phyloP scores from a whole-genome alignment of 2,329 filamentous ascomycete species.

The Zelopaecilomyces penicillatus region DNA sequence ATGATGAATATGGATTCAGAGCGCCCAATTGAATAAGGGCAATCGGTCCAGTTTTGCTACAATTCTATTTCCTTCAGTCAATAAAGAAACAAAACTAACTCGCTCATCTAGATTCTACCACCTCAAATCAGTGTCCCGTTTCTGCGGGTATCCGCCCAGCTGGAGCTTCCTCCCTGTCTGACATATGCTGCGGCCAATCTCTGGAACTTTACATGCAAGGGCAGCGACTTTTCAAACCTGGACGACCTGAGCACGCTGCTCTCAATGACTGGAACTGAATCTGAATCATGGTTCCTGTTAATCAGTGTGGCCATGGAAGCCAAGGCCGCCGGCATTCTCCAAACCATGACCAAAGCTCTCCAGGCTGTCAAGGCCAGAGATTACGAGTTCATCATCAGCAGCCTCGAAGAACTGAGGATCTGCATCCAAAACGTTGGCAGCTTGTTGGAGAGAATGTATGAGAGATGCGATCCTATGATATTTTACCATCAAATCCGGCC shows the following conservation, averaged over 20 bases:
- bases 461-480: slow-evolving; percentile 74
- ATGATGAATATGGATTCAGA: not conserved
- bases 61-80: not conserved
- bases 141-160: slow-evolving; percentile 58
- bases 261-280: slow-evolving; percentile 80
- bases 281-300: slow-evolving; percentile 93
- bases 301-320: slow-evolving; percentile 88
- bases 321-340: slow-evolving; percentile 64
- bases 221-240: slow-evolving; percentile 50
- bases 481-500: slow-evolving; percentile 89
- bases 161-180: slow-evolving; percentile 80
- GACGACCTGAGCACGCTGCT: slow-evolving; percentile 63
- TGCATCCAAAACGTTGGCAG: slow-evolving; percentile 60
- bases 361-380: slow-evolving; percentile 56
- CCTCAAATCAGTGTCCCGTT: slow-evolving; percentile 71
- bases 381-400: slow-evolving; percentile 49
- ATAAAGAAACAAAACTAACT: not conserved
- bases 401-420: slow-evolving; percentile 55
- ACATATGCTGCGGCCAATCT: slow-evolving; percentile 81
- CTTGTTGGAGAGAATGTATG: slow-evolving; percentile 76
- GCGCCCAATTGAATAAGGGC: not conserved
- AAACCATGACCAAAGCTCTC: slow-evolving; percentile 70
- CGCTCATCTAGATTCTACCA: slow-evolving; percentile 49
- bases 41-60: not conserved
- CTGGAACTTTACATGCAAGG: slow-evolving; percentile 72